Base-by-base conservation (phyloP, 192 early-diverging fungal species). In the Allomyces javanicus region DNA sequence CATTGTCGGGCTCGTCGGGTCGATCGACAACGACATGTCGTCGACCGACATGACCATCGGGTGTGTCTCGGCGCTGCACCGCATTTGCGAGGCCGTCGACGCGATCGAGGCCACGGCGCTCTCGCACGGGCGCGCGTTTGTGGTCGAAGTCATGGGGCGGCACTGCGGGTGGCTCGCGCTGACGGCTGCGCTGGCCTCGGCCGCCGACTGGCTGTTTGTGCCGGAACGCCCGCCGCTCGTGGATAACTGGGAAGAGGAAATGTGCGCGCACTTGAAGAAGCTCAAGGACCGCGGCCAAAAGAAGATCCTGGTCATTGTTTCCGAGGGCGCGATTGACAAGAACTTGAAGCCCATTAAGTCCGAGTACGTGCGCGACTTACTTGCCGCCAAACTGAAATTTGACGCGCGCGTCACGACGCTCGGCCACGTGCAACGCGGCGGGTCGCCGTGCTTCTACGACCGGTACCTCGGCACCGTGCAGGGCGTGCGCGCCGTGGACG, bases 111-210 rank as follows among this genome's bases (percentile, higher is more conserved):
- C 89, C 45, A 98, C 95, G 4, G 95, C 95, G 0, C 80, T 85
- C 50, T 92, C 90, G 72, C 95, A 98, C 72, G 89, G 90, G 65
- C 87, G 95, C 63, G 95, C 95, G 10, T 98, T 98, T 71, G 91
- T 98, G 14, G 84, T 98, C 44, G 95, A 98, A 69, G 95, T 98
- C 43, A 98, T 98, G 95, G 95, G 93, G 11, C 84, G 95, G 58
- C 90, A 96, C 71, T 98, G 95, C 72, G 95, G 95, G 22, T 98
- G 95, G 95, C 74, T 92, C 40, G 90, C 88, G 25, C 76, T 91
- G 27, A 91, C 88, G 81, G 87, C 89, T 21, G 89, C 83, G 9
- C 88, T 91, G 72, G 83, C 84, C 62, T 86, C 90, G 14, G 93
- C 91, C 25, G 93, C 95, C 62, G 95, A 98, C 72, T 93, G 89